A percentile compares a stretch with the other conserved stretches of the same genome.
These are phyloP conservation scores for Acacia crassicarpa DNA, from an alignment of 306 rosid species.

Conservation along the genomic window DNA sequence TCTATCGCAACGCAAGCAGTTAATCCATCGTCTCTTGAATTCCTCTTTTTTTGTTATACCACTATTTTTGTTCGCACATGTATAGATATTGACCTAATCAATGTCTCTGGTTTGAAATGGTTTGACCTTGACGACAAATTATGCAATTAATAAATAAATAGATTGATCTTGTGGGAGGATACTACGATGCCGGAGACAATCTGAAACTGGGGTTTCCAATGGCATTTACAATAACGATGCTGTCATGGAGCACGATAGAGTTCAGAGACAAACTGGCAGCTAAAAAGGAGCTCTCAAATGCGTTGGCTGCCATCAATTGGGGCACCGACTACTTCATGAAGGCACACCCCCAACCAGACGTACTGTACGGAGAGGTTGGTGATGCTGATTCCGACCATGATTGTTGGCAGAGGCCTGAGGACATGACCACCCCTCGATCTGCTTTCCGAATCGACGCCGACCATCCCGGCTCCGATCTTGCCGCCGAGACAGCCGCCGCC, in stretches of 20 bases:
- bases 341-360: slow-evolving; percentile 47
- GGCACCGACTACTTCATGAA: slow-evolving; percentile 64
- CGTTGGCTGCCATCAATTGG: slow-evolving; percentile 57
- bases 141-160: neutral
- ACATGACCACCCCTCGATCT: slow-evolving; percentile 53
- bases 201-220: slow-evolving; percentile 63
- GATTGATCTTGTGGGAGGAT: slow-evolving; percentile 64
- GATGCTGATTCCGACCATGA: slow-evolving; percentile 54
- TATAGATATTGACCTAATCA: too few species aligned
- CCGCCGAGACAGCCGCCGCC: slow-evolving; percentile 68
- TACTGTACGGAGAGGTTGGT: slow-evolving; percentile 55
- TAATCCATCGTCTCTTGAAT: neutral
- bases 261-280: slow-evolving; percentile 27
- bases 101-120: neutral
- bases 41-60: too few species aligned
- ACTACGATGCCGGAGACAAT: slow-evolving; percentile 80
- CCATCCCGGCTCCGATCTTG: slow-evolving; percentile 67
- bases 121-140: neutral
- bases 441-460: slow-evolving; percentile 36
- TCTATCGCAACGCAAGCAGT: neutral
- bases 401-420: slow-evolving; percentile 76
- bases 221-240: slow-evolving; percentile 67
- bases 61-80: too few species aligned
- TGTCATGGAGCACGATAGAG: slow-evolving; percentile 70
- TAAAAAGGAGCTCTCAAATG: slow-evolving; percentile 39